Evolutionary conservation across 805 yeast genomes (phyloP).

Genomic region (Phaffomyces thermotolerans): DNA sequence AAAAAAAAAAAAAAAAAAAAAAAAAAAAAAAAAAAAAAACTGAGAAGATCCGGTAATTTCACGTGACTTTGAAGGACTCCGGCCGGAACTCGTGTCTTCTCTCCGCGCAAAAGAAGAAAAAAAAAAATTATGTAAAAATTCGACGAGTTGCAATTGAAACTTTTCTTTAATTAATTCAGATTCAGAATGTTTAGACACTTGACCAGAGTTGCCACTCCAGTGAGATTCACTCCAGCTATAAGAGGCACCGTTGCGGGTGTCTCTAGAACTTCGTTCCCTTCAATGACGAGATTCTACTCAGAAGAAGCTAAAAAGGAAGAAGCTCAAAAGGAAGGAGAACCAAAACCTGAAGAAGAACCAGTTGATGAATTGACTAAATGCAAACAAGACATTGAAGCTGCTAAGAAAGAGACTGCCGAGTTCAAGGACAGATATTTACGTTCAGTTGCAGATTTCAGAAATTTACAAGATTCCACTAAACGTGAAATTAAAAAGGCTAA

Average conservation of each 20-base stretch:
- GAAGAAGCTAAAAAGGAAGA: conserved; percentile 23
- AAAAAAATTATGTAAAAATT: neutral
- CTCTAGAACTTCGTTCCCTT: neutral
- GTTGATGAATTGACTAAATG: conserved; percentile 18
- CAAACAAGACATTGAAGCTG: conserved; percentile 15
- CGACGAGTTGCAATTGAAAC: no score
- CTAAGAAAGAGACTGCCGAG: conserved; percentile 22
- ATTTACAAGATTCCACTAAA: conserved; percentile 24
- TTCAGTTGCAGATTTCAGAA: conserved; percentile 25
- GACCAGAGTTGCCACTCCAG: conserved; percentile 8
- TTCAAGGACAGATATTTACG: conserved; percentile 23
- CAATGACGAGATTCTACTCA: conserved; percentile 19
- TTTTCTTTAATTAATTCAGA: neutral
- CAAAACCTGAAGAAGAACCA: conserved; percentile 15
- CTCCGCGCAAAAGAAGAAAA: neutral
- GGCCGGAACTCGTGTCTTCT: neutral
- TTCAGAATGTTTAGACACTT: conserved; percentile 17
- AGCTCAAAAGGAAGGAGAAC: conserved; percentile 9
- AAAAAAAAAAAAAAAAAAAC: neutral
- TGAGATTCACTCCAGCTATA: neutral
- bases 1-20: neutral
- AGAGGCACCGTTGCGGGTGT: neutral
- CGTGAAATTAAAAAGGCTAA: conserved; percentile 25
- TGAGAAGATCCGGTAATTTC: neutral
- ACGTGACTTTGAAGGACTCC: neutral